phyloP scores from a whole-genome alignment of 805 yeast species.

The Saccharomycopsis sp. region DNA sequence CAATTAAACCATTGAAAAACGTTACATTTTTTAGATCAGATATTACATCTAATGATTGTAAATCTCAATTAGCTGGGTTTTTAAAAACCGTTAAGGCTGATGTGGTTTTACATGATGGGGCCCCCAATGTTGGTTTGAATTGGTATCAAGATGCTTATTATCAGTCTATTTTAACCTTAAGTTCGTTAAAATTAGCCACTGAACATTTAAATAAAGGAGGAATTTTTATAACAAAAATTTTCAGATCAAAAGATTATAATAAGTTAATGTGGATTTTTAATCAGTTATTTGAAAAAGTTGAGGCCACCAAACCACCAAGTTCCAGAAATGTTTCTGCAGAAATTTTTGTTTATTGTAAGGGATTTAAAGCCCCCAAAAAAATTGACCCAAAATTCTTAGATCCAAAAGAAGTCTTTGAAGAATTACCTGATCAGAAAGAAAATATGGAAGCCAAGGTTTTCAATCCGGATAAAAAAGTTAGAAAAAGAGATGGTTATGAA shows the following conservation, averaged over 20 bases:
- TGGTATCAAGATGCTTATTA: slow-evolving; percentile 99
- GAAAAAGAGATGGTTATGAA: slow-evolving; percentile 94
- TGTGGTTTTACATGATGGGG: slow-evolving; percentile 98
- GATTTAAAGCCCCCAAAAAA: slow-evolving; percentile 92
- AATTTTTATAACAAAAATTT: slow-evolving; percentile 90
- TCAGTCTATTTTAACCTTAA: slow-evolving; percentile 90
- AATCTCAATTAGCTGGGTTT: slow-evolving; percentile 87
- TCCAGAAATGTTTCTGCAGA: slow-evolving; percentile 99
- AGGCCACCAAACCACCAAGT: slow-evolving; percentile 98
- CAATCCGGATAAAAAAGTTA: slow-evolving; percentile 84
- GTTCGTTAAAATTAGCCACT: slow-evolving; percentile 87
- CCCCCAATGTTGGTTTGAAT: slow-evolving; percentile 99
- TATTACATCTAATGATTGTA: slow-evolving; percentile 96
- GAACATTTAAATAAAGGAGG: slow-evolving; percentile 90
- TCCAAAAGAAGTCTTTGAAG: slow-evolving; percentile 91
- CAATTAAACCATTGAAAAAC: slow-evolving; percentile 93
- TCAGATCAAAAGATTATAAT: slow-evolving; percentile 98
- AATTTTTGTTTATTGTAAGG: slow-evolving; percentile 93
- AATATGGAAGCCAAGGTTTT: slow-evolving; percentile 87
- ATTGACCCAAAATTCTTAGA: slow-evolving; percentile 88
- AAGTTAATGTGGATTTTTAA: slow-evolving; percentile 96
- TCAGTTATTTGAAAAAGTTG: slow-evolving; percentile 91
- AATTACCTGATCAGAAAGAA: slow-evolving; percentile 60
- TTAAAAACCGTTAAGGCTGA: slow-evolving; percentile 99
- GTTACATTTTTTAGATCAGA: slow-evolving; percentile 85